Base-by-base conservation (phyloP, 495 filamentous ascomycete genomes). In the Xylaria flabelliformis region DNA sequence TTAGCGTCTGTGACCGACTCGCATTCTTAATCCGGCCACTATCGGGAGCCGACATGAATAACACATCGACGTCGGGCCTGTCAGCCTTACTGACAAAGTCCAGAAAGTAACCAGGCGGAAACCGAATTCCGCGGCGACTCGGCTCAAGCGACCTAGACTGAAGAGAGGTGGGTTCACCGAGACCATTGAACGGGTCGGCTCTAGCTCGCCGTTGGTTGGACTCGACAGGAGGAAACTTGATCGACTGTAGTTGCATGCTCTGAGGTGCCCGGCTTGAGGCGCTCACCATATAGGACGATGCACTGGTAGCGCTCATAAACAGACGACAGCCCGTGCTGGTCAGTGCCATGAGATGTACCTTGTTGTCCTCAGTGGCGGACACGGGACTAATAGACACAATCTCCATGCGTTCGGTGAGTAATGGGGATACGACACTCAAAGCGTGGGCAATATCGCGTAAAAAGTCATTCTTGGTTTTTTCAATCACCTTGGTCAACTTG, bases 161-260 rank as follows among this genome's bases (percentile, higher is more conserved):
- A 17, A 82, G 76, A 64, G 88, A 86, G 6, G 82, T 73, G 4
- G 77, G 32, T 8, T 79, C 74, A n/a, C 80, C 78, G 10, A 70
- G 72, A 7, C 73, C 74, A 67, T 74, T 72, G 66, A 76, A 80
- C 63, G 72, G 78, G 55, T 74, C 70, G 9, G 44, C 36, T 32
- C 74, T 67, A 73, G 74, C 17, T 29, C 65, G 71, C 32, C 72
- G 72, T 42, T 77, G 77, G 74, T 79, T 69, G 24, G 69, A 64
- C 55, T 84, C 79, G 32, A 19, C 21, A 44, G 75, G 95, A 10
- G 96, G 97, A 68, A 97, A 97, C 75, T 95, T 97, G 79, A 98
- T 91, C 75, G 95, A 94, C 73, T 97, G 93, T 26, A 98, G 90
- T 79, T 97, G 95, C 94, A 99, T 98, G 82, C 94, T 98, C 63